Evolutionary conservation across 768 basidiomycete species (phyloP).

Genomic region (Boletus vermiculosoides): DNA sequence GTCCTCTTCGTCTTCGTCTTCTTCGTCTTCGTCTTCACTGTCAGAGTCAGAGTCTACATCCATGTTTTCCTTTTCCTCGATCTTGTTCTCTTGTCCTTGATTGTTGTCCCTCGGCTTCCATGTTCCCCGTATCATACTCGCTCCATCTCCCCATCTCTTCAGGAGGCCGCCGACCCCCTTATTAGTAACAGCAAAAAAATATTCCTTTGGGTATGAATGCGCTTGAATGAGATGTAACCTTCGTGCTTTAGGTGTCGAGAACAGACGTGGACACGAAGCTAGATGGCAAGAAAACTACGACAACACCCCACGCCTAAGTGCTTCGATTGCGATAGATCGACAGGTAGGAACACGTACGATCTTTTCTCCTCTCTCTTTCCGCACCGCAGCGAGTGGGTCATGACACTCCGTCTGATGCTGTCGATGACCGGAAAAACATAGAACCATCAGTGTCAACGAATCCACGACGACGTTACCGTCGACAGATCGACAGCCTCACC

Average conservation of each 20-base stretch:
- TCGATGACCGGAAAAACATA: conserved; percentile 1
- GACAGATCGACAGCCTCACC: conserved; percentile 46
- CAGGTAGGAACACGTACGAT: conserved; percentile 48
- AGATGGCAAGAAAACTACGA: conserved; percentile 79
- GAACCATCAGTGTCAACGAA: not conserved
- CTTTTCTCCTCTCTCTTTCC: conserved; percentile 79
- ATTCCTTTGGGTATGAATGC: conserved; percentile 85
- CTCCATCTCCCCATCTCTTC: conserved; percentile 81
- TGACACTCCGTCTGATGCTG: conserved; percentile 88
- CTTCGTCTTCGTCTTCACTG: conserved; percentile 16
- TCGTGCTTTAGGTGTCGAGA: conserved; percentile 71
- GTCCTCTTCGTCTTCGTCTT: conserved; percentile 12
- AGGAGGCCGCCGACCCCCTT: conserved; percentile 83
- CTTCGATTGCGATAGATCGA: conserved; percentile 14
- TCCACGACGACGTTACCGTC: conserved; percentile 2
- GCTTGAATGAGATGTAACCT: conserved; percentile 78
- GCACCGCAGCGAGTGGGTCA: conserved; percentile 76
- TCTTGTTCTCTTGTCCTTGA: conserved; percentile 12
- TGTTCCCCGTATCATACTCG: conserved; percentile 68
- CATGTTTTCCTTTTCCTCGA: conserved; percentile 17
- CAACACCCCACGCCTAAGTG: not conserved
- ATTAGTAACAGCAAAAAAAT: conserved; percentile 89
- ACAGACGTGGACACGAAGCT: conserved; percentile 53
- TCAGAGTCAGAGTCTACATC: conserved; percentile 25
- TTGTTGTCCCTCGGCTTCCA: conserved; percentile 56